phyloP scores from a whole-genome alignment of 345 rosid genomes.

The Hibiscus syriacus region DNA sequence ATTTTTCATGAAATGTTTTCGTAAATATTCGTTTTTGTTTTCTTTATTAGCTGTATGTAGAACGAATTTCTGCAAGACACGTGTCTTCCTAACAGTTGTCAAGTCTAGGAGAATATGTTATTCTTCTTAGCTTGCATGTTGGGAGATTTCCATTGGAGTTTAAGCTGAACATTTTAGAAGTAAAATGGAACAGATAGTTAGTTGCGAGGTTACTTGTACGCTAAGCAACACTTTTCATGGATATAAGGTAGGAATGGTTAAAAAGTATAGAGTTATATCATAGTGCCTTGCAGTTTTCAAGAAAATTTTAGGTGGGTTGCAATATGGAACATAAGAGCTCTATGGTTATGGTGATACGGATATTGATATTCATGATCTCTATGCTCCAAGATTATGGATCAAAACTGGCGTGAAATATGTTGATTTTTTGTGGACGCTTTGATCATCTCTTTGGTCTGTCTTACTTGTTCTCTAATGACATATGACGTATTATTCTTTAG shows the following conservation, averaged over 20 bases:
- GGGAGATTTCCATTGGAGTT: not conserved
- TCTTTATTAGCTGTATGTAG: not conserved
- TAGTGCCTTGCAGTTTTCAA: not conserved
- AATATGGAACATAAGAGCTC: not conserved
- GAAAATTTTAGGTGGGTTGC: not conserved
- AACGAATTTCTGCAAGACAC: conserved; percentile 6
- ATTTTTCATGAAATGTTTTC: conserved; percentile 8
- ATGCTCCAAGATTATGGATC: not conserved
- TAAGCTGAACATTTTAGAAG: not conserved
- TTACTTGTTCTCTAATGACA: not conserved
- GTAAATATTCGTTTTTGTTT: conserved; percentile 2
- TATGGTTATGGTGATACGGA: not conserved
- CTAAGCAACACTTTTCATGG: not conserved
- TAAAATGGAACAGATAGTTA: not conserved
- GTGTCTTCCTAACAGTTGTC: not conserved
- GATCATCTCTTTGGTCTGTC: conserved; percentile 1
- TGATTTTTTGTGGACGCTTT: not conserved
- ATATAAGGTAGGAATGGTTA: not conserved
- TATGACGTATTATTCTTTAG: too few relatives aligned
- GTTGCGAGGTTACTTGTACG: too few relatives aligned
- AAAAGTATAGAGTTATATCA: not conserved
- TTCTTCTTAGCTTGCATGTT: not conserved
- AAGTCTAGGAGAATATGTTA: conserved; percentile 5
- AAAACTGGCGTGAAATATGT: not conserved
- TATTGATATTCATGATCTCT: not conserved